Conservation (phyloP, 1,284 basidiomycete species). For the Schizophyllum amplum region DNA sequence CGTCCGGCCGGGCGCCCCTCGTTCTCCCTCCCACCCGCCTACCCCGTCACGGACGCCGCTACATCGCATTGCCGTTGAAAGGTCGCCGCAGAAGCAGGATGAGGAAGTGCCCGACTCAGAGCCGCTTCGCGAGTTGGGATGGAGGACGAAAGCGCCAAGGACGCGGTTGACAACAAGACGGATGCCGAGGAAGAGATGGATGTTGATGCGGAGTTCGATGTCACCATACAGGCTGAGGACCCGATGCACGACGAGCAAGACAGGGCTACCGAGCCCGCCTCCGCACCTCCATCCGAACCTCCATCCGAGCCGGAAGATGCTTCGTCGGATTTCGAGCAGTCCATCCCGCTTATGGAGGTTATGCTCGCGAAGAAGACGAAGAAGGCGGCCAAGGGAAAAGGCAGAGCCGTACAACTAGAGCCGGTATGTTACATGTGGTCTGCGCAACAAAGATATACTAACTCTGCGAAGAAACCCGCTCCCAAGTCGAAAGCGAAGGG, state of each 20-base stretch:
- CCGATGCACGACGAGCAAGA: neutral
- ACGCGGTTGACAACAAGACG: neutral
- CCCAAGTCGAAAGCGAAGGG: constrained; percentile 22
- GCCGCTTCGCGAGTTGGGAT: neutral
- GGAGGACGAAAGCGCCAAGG: neutral
- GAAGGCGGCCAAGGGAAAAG: neutral
- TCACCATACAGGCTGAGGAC: neutral
- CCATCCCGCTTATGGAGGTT: neutral
- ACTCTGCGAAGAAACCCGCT: constrained; percentile 20
- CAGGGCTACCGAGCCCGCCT: neutral
- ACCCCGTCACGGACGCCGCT: neutral
- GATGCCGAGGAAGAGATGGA: neutral
- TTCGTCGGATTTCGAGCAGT: neutral
- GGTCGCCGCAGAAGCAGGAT: neutral
- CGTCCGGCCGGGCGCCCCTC: neutral
- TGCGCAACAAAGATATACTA: constrained; percentile 7
- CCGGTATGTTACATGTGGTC: constrained; percentile 2
- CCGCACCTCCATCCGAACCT: no score
- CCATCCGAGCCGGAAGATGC: neutral
- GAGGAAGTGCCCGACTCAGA: neutral
- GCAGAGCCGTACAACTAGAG: neutral
- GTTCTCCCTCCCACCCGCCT: neutral
- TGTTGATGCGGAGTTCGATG: neutral
- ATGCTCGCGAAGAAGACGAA: neutral
- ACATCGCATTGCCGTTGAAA: neutral